These are phyloP conservation scores for Leucocoprinus birnbaumii DNA, from an alignment of 768 basidiomycete species.

Conservation along the genomic window DNA sequence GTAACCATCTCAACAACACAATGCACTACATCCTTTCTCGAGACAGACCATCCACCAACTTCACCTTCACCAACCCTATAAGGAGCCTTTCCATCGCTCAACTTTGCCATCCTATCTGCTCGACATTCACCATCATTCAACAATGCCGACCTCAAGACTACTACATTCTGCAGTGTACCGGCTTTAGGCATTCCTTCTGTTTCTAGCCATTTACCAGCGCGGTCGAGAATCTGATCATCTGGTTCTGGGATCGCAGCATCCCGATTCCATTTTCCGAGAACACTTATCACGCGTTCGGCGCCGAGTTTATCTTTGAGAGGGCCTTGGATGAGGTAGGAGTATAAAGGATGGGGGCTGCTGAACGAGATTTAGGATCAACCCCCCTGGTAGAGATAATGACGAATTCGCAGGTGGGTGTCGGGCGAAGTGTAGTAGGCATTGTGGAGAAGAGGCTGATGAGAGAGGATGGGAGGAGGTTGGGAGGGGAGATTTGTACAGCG, in stretches of 20 bases:
- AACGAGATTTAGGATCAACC: conserved; percentile 40
- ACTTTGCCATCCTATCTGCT: conserved; percentile 25
- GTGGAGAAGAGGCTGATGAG: conserved; percentile 55
- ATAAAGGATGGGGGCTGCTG: conserved; percentile 37
- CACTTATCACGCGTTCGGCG: too few relatives aligned
- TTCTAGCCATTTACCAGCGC: conserved; percentile 35
- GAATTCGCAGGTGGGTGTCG: conserved; percentile 35
- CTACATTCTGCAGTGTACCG: conserved; percentile 27
- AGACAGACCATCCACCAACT: conserved; percentile 45
- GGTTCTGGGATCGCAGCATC: neutral
- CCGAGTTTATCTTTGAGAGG: too few relatives aligned
- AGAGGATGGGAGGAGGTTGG: conserved; percentile 55
- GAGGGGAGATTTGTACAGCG: conserved; percentile 43
- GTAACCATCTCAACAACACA: conserved; percentile 50
- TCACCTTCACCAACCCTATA: conserved; percentile 45
- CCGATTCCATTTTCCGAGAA: too few relatives aligned
- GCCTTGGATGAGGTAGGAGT: too few relatives aligned
- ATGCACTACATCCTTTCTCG: conserved; percentile 62
- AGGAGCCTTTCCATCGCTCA: conserved; percentile 16
- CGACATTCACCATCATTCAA: conserved; percentile 55
- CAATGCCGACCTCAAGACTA: conserved; percentile 54
- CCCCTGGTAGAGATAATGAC: conserved; percentile 52
- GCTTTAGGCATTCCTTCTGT: conserved; percentile 35
- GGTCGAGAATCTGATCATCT: conserved; percentile 23
- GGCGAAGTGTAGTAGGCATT: conserved; percentile 35